Percentiles rank a stretch among this genome's conserved stretches.
phyloP scores from a whole-genome alignment of 1,139 yeast genomes.

The Magnusiomyces fungicola region DNA sequence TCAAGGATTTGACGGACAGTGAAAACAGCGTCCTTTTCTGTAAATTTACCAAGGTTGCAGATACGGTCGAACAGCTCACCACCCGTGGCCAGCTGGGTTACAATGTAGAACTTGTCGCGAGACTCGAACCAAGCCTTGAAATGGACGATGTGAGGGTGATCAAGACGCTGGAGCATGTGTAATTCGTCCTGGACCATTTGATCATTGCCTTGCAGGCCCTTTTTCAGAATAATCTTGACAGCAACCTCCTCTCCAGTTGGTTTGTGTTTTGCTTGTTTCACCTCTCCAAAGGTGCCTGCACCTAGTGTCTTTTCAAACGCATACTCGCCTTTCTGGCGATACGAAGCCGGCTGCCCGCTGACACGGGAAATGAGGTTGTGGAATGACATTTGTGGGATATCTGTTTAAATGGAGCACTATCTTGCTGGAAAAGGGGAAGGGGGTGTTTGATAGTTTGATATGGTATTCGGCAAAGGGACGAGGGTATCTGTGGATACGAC shows the following conservation, averaged over 20 bases:
- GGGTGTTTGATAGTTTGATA: too few species aligned
- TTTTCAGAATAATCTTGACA: slow-evolving; percentile 74
- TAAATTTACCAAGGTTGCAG: slow-evolving; percentile 64
- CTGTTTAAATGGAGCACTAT: too few species aligned
- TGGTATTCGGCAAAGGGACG: too few species aligned
- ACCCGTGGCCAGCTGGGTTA: slow-evolving; percentile 68
- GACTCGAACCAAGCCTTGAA: slow-evolving; percentile 88
- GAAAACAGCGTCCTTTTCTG: slow-evolving; percentile 74
- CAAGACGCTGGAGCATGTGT: slow-evolving; percentile 51
- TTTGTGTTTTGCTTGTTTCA: slow-evolving; percentile 61
- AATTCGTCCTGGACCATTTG: slow-evolving; percentile 69
- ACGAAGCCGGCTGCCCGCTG: slow-evolving; percentile 68
- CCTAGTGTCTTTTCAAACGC: slow-evolving; percentile 76
- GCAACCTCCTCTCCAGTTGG: slow-evolving; percentile 69
- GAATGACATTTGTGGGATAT: too few species aligned
- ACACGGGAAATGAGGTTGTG: slow-evolving; percentile 24
- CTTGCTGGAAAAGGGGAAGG: too few species aligned
- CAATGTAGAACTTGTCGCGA: slow-evolving; percentile 43
- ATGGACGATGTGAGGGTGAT: slow-evolving; percentile 76
- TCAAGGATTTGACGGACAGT: slow-evolving; percentile 63
- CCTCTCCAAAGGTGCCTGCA: slow-evolving; percentile 89
- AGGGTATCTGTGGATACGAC: too few species aligned
- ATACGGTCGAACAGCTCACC: slow-evolving; percentile 89
- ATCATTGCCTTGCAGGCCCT: slow-evolving; percentile 70
- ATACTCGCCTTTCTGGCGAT: slow-evolving; percentile 55